Evolutionary conservation across 1,139 yeast species (phyloP).

Genomic region (Spencermartinsiella ligniputridi): DNA sequence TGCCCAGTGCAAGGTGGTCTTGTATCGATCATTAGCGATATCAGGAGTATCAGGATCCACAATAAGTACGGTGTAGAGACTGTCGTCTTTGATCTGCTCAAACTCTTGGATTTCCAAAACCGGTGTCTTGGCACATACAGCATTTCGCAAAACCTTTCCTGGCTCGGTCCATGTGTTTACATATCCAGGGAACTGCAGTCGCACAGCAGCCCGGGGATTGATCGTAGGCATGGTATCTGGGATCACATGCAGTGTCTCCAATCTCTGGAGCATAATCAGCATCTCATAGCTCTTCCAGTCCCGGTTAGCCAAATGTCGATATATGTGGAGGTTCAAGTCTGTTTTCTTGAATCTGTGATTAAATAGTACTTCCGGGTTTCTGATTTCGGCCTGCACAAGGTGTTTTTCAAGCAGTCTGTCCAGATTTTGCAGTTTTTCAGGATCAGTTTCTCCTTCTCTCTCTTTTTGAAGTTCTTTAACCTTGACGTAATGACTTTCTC

Average conservation of each 20-base stretch:
- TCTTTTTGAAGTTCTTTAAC: slow-evolving; percentile 30
- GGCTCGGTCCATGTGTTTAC: slow-evolving; percentile 70
- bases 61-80: slow-evolving; percentile 67
- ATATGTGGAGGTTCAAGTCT: slow-evolving; percentile 75
- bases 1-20: slow-evolving; percentile 76
- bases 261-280: slow-evolving; percentile 79
- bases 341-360: slow-evolving; percentile 49
- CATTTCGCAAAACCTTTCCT: slow-evolving; percentile 68
- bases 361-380: slow-evolving; percentile 80
- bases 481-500: slow-evolving; percentile 27
- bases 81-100: slow-evolving; percentile 45
- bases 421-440: slow-evolving; percentile 12
- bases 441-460: slow-evolving; percentile 17
- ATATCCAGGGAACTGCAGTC: slow-evolving; percentile 68
- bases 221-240: slow-evolving; percentile 94
- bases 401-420: slow-evolving; percentile 24
- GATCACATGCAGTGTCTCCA: slow-evolving; percentile 78
- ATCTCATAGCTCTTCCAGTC: slow-evolving; percentile 69
- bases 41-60: slow-evolving; percentile 95
- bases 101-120: slow-evolving; percentile 70
- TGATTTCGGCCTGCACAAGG: slow-evolving; percentile 52
- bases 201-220: slow-evolving; percentile 75
- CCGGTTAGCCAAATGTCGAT: slow-evolving; percentile 59
- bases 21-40: slow-evolving; percentile 58
- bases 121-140: slow-evolving; percentile 72